phyloP scores from a whole-genome alignment of 2,329 filamentous ascomycete species.

The Rutstroemia sp. region DNA sequence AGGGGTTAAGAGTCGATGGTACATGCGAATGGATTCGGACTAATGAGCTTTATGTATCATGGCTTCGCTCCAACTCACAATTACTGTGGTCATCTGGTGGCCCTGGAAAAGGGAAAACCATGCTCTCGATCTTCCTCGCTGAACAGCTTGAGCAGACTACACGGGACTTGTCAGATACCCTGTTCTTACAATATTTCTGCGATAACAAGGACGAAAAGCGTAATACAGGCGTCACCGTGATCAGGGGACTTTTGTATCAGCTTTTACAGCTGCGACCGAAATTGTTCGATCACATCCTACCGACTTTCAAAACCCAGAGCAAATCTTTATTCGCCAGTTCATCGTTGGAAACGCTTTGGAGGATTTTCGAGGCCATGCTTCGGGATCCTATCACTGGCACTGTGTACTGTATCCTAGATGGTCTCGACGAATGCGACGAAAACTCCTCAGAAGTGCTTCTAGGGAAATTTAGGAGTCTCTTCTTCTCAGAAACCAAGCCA shows the following conservation, averaged over 20 bases:
- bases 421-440: neutral
- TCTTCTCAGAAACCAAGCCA: slow-evolving; percentile 12
- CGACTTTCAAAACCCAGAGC: neutral
- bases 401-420: neutral
- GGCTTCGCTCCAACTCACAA: slow-evolving; percentile 18
- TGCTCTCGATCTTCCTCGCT: slow-evolving; percentile 25
- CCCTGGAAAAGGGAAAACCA: slow-evolving; percentile 33
- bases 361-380: neutral
- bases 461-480: neutral
- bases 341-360: neutral
- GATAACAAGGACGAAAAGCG: slow-evolving; percentile 33
- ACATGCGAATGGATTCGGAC: slow-evolving; percentile 22
- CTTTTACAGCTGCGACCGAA: slow-evolving; percentile 25
- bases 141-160: slow-evolving; percentile 12
- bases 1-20: slow-evolving; percentile 16
- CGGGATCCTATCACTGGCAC: neutral
- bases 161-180: slow-evolving; percentile 24
- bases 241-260: slow-evolving; percentile 37
- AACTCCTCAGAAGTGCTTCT: neutral
- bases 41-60: slow-evolving; percentile 14
- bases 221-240: slow-evolving; percentile 34
- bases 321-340: slow-evolving; percentile 1
- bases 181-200: slow-evolving; percentile 30
- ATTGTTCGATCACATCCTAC: slow-evolving; percentile 7
- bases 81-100: slow-evolving; percentile 32